Conservation (phyloP, 257 asterid genomes). For the Ilex asprella region DNA sequence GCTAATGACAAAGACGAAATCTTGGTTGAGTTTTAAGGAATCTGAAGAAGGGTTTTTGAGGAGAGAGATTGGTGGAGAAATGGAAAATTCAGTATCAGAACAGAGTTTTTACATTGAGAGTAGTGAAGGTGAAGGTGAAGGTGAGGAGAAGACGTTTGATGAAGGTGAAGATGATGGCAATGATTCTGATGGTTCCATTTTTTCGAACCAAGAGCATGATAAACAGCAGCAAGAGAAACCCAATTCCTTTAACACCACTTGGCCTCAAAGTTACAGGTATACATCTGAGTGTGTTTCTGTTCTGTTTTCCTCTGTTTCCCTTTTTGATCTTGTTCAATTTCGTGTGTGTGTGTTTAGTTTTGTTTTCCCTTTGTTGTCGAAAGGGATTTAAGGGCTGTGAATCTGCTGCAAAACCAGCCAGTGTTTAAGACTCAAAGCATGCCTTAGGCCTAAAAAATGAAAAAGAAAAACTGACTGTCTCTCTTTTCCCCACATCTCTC, state of each 20-base stretch:
- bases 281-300: not conserved
- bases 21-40: constrained; percentile 22
- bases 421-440: too few species aligned
- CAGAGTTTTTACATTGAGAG: constrained; percentile 79
- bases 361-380: too few species aligned
- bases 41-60: constrained; percentile 6
- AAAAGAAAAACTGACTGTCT: too few species aligned
- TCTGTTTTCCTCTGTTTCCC: not conserved
- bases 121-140: constrained; percentile 76
- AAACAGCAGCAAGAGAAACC: constrained; percentile 32
- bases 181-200: constrained; percentile 57
- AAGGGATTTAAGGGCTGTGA: too few species aligned
- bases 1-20: constrained; percentile 2
- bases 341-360: too few species aligned
- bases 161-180: constrained; percentile 44
- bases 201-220: constrained; percentile 41
- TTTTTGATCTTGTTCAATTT: not conserved
- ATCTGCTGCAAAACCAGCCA: too few species aligned
- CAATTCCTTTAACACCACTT: constrained; percentile 43
- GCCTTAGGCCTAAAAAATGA: too few species aligned
- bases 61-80: constrained; percentile 11
- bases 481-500: too few species aligned
- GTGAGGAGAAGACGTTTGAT: constrained; percentile 30
- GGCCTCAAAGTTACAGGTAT: constrained; percentile 99
- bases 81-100: constrained; percentile 78